A percentile compares a stretch with the other conserved stretches of the same genome.
Evolutionary conservation across 2,329 filamentous ascomycete species (phyloP).

Genomic region (Diaporthe velutina): DNA sequence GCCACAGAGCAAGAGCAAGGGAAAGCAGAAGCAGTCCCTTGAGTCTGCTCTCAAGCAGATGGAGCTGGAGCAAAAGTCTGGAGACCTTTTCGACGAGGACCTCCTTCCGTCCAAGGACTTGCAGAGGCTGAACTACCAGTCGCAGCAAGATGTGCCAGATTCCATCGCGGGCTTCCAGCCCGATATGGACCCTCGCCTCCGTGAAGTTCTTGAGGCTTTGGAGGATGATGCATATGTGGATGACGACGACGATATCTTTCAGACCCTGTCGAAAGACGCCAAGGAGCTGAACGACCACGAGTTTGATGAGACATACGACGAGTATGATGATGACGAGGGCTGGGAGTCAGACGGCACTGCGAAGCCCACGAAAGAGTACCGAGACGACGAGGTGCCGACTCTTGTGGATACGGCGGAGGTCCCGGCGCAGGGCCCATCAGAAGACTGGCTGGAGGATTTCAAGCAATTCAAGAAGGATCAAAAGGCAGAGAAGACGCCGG

Average conservation of each 20-base stretch:
- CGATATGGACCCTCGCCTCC: slow-evolving; percentile 94
- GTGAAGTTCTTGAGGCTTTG: slow-evolving; percentile 91
- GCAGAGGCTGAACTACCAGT: slow-evolving; percentile 84
- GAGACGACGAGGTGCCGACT: slow-evolving; percentile 60
- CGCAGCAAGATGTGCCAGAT: slow-evolving; percentile 93
- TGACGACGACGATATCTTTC: slow-evolving; percentile 88
- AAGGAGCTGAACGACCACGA: slow-evolving; percentile 74
- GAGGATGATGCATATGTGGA: slow-evolving; percentile 97
- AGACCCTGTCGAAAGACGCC: slow-evolving; percentile 57
- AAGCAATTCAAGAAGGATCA: slow-evolving; percentile 92
- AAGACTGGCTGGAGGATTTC: slow-evolving; percentile 93
- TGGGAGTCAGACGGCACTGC: slow-evolving; percentile 97
- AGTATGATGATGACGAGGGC: slow-evolving; percentile 78
- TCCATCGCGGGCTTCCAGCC: slow-evolving; percentile 94
- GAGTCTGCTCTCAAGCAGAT: slow-evolving; percentile 83
- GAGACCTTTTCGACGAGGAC: slow-evolving; percentile 77
- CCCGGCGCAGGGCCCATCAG: slow-evolving; percentile 73
- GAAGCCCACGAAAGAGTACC: slow-evolving; percentile 75
- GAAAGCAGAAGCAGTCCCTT: slow-evolving; percentile 80
- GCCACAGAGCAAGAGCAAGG: slow-evolving; percentile 75
- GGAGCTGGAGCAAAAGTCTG: slow-evolving; percentile 66
- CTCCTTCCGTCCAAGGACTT: slow-evolving; percentile 85
- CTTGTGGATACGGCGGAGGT: slow-evolving; percentile 61
- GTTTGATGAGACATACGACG: slow-evolving; percentile 77
- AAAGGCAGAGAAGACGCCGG: slow-evolving; percentile 58